Evolutionary conservation across 2,329 filamentous ascomycete genomes (phyloP).

Genomic region (Coleophoma crateriformis): DNA sequence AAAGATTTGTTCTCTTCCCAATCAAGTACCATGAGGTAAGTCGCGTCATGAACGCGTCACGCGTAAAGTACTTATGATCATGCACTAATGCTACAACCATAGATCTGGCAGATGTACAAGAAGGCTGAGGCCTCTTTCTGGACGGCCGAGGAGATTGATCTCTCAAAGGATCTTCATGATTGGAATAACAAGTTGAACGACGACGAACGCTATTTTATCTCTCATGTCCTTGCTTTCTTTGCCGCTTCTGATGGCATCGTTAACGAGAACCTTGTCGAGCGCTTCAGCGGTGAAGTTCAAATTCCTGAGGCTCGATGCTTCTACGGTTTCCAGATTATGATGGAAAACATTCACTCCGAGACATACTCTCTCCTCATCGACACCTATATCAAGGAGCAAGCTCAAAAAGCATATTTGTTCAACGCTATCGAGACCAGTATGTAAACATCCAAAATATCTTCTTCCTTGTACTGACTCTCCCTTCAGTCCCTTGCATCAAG

Average conservation of each 20-base stretch:
- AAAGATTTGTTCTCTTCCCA: conserved; percentile 95
- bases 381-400: conserved; percentile 97
- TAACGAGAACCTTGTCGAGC: conserved; percentile 98
- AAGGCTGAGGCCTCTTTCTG: conserved; percentile 99
- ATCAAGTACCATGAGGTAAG: conserved; percentile 99
- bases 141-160: conserved; percentile 98
- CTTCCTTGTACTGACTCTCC: conserved; percentile 20
- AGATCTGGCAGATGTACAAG: conserved; percentile 99
- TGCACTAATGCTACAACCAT: conserved; percentile 17
- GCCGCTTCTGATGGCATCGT: conserved; percentile 98
- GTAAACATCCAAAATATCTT: conserved; percentile 24
- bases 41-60: conserved; percentile 40
- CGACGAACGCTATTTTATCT: conserved; percentile 97
- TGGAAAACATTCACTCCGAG: conserved; percentile 99
- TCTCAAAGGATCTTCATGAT: conserved; percentile 98
- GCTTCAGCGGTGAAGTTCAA: conserved; percentile 95
- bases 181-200: conserved; percentile 98
- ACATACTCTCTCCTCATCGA: conserved; percentile 99
- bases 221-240: conserved; percentile 98
- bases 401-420: conserved; percentile 90
- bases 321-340: conserved; percentile 99
- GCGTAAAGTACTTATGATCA: conserved; percentile 57
- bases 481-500: conserved; percentile 82
- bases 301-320: conserved; percentile 98
- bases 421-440: conserved; percentile 97